These are phyloP conservation scores for Xylariaceae sp. DNA, from an alignment of 2,329 filamentous ascomycete genomes.

Conservation along the genomic window DNA sequence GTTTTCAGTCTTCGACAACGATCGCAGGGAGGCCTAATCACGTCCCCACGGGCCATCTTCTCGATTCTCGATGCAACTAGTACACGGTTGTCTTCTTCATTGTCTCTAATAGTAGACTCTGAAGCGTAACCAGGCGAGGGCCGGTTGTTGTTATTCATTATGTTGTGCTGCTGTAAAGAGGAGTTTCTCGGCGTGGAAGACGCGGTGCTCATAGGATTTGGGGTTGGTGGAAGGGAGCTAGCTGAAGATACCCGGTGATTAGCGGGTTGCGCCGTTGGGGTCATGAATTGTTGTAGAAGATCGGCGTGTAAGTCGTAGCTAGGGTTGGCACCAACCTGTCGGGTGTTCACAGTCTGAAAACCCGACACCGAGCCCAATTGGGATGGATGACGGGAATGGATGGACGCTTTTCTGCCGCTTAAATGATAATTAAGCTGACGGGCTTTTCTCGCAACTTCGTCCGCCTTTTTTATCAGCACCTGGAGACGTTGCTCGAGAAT, in stretches of 20 bases:
- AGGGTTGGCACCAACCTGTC: conserved; percentile 41
- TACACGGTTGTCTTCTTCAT: conserved; percentile 48
- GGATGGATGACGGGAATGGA: conserved; percentile 66
- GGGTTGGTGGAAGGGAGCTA: conserved; percentile 42
- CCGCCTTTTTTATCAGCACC: conserved; percentile 79
- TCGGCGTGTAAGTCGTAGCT: conserved; percentile 60
- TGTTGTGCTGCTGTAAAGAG: conserved; percentile 38
- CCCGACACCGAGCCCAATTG: conserved; percentile 46
- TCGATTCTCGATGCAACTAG: conserved; percentile 80
- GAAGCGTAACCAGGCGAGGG: conserved; percentile 39
- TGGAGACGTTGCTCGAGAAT: conserved; percentile 81
- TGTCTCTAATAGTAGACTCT: conserved; percentile 40
- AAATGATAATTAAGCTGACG: conserved; percentile 83
- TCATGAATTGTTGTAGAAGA: conserved; percentile 61
- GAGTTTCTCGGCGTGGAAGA: conserved; percentile 40
- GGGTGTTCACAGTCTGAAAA: conserved; percentile 46
- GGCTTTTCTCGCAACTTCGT: conserved; percentile 68
- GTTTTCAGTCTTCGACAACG: conserved; percentile 80
- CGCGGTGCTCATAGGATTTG: conserved; percentile 37
- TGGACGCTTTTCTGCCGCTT: conserved; percentile 76
- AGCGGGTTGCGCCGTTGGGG: conserved; percentile 38
- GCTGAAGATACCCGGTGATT: conserved; percentile 39
- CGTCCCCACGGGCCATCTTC: conserved; percentile 73
- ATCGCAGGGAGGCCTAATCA: conserved; percentile 83
- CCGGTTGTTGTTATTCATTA: conserved; percentile 38